A percentile compares a stretch with the other conserved stretches of the same genome.
Evolutionary conservation across 371 early-diverging fungal species (phyloP).

Genomic region (Catenaria anguillulae): DNA sequence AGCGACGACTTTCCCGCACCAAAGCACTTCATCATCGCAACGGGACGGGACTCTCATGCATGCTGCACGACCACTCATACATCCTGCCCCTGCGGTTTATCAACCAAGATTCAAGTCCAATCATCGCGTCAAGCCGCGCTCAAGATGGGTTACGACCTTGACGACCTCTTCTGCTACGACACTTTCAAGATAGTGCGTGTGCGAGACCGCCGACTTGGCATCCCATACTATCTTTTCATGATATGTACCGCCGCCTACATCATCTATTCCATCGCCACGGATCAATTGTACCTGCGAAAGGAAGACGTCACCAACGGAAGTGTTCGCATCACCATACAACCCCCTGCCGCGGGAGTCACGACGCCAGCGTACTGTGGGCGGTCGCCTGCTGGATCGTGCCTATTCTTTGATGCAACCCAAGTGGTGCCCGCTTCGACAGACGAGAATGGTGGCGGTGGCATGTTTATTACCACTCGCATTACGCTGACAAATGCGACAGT

Average conservation of each 20-base stretch:
- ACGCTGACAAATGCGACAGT: slow-evolving; percentile 9
- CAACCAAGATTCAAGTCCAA: too few species aligned
- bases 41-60: too few species aligned
- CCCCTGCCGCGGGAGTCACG: neutral
- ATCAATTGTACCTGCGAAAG: slow-evolving; percentile 16
- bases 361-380: slow-evolving; percentile 9
- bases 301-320: slow-evolving; percentile 1
- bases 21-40: too few species aligned
- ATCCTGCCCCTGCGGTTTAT: too few species aligned
- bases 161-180: neutral
- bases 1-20: too few species aligned
- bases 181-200: slow-evolving; percentile 8
- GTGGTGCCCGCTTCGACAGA: slow-evolving; percentile 12
- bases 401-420: slow-evolving; percentile 12
- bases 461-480: slow-evolving; percentile 21
- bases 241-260: slow-evolving; percentile 18
- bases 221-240: slow-evolving; percentile 12
- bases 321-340: slow-evolving; percentile 10
- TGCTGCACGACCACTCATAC: too few species aligned
- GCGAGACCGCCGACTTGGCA: slow-evolving; percentile 17
- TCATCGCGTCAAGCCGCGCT: too few species aligned
- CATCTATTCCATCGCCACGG: slow-evolving; percentile 13
- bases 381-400: slow-evolving; percentile 9
- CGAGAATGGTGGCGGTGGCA: slow-evolving; percentile 11
- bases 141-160: too few species aligned